Conservation (phyloP, 2,329 filamentous ascomycete species). For the Arthrinium puccinioides region DNA sequence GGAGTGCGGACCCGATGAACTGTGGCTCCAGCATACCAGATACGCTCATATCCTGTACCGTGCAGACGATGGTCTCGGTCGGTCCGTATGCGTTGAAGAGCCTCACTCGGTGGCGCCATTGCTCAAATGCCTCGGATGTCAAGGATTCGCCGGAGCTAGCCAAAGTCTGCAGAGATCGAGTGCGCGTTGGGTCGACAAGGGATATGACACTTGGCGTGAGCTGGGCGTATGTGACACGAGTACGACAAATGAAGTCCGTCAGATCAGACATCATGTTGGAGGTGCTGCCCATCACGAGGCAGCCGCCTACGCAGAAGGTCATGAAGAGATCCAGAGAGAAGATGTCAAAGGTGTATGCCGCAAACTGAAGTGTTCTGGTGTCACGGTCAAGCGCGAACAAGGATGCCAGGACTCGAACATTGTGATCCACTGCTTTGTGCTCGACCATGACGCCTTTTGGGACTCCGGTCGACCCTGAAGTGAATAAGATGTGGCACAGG, state of each 20-base stretch:
- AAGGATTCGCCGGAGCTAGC: no score
- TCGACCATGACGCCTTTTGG: constrained; percentile 2
- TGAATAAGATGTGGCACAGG: constrained; percentile 1
- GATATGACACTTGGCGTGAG: constrained; percentile 1
- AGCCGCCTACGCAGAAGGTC: not conserved
- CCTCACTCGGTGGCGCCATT: no score
- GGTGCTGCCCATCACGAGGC: not conserved
- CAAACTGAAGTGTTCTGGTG: constrained; percentile 1
- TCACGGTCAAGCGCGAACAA: not conserved
- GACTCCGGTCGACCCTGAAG: not conserved
- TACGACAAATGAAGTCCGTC: no score
- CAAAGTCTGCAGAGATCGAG: not conserved
- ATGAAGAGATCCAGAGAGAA: constrained; percentile 1
- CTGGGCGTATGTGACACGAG: not conserved
- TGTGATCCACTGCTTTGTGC: constrained; percentile 1
- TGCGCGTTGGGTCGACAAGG: not conserved
- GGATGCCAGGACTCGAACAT: not conserved
- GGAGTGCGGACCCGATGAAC: no score
- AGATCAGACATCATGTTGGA: not conserved
- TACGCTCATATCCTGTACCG: no score
- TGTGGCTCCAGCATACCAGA: no score
- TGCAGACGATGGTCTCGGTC: no score
- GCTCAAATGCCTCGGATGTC: no score
- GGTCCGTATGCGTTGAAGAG: no score
- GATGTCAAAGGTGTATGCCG: constrained; percentile 1